Conservation (phyloP, 2,329 filamentous ascomycete species). For the Acephala macrosclerotiorum region DNA sequence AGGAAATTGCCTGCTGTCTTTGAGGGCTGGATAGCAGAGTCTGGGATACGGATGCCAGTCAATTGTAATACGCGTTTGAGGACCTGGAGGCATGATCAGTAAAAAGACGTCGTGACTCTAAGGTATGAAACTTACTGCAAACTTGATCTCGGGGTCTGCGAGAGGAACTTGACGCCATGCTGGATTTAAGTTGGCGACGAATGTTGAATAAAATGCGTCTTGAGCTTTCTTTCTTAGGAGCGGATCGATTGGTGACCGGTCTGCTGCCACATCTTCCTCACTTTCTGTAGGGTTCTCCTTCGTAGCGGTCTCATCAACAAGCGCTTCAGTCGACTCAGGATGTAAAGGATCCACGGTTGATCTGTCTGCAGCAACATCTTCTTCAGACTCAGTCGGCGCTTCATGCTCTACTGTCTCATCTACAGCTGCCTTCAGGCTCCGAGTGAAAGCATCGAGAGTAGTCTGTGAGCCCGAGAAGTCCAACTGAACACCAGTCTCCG, state of each 20-base stretch:
- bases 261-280: conserved; percentile 41
- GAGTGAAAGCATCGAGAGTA: conserved; percentile 24
- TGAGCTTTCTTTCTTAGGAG: conserved; percentile 24
- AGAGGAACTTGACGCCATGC: conserved; percentile 67
- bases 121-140: conserved; percentile 65
- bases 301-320: conserved; percentile 29
- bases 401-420: conserved; percentile 33
- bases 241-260: conserved; percentile 35
- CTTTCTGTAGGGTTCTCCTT: conserved; percentile 37
- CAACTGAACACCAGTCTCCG: conserved; percentile 33
- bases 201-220: conserved; percentile 37
- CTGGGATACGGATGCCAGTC: conserved; percentile 78
- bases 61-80: conserved; percentile 82
- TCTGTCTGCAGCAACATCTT: conserved; percentile 38
- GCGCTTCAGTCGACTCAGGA: conserved; percentile 18
- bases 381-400: conserved; percentile 40
- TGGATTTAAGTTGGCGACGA: conserved; percentile 54
- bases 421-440: conserved; percentile 22
- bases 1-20: conserved; percentile 63
- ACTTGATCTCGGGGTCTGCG: conserved; percentile 67
- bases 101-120: not conserved
- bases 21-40: conserved; percentile 68
- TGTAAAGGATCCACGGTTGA: conserved; percentile 37
- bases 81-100: conserved; percentile 60
- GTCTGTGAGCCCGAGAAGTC: conserved; percentile 32